These are phyloP conservation scores for Scenedesmus sp. DNA, from an alignment of 163 green algal species.

Conservation along the genomic window DNA sequence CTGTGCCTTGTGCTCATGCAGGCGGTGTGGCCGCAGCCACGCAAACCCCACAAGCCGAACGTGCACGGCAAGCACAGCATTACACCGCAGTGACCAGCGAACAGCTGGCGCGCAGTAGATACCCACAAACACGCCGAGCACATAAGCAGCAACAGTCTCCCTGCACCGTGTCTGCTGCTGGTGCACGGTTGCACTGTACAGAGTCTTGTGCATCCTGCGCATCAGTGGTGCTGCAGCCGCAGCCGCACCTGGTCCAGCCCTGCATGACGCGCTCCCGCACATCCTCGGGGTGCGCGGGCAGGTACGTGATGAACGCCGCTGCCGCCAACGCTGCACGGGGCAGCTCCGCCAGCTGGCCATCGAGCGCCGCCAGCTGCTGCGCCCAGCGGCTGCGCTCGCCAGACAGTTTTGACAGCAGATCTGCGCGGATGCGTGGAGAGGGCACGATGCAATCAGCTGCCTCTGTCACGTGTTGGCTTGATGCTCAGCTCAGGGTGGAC, in stretches of 20 bases:
- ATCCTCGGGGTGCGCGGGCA: conserved; percentile 76
- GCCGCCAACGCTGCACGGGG: conserved; percentile 72
- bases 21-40: too few relatives aligned
- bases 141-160: neutral
- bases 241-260: conserved; percentile 48
- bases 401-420: conserved; percentile 81
- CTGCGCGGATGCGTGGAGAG: conserved; percentile 19
- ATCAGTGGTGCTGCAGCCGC: neutral
- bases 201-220: too few relatives aligned
- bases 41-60: too few relatives aligned
- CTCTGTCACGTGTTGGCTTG: too few relatives aligned
- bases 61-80: too few relatives aligned
- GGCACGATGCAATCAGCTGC: too few relatives aligned
- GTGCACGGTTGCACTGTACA: too few relatives aligned
- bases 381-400: conserved; percentile 81
- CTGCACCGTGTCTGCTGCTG: too few relatives aligned
- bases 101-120: too few relatives aligned
- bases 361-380: conserved; percentile 65
- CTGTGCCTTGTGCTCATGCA: too few relatives aligned
- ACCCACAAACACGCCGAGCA: neutral
- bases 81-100: too few relatives aligned
- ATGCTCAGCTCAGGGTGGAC: too few relatives aligned
- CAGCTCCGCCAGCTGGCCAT: conserved; percentile 65
- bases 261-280: conserved; percentile 54
- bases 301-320: conserved; percentile 82